Evolutionary conservation across 2,329 filamentous ascomycete species (phyloP).

Genomic region (Bipolaris cookei): DNA sequence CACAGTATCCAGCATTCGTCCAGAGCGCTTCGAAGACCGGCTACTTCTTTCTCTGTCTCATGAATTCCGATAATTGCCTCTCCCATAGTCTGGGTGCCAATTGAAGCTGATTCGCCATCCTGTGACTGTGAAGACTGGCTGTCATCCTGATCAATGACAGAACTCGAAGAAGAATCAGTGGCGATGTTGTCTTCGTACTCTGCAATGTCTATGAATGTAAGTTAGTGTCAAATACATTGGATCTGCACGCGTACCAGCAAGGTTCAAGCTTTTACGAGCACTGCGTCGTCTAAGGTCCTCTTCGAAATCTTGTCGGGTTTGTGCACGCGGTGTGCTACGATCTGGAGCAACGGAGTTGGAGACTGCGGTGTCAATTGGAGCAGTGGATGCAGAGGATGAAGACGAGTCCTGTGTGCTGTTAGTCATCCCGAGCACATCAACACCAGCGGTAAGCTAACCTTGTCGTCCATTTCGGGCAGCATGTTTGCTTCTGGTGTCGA

Average conservation of each 20-base stretch:
- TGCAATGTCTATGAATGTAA: conserved; percentile 52
- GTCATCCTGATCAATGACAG: conserved; percentile 45
- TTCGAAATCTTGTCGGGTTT: conserved; percentile 78
- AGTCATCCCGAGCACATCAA: conserved; percentile 13
- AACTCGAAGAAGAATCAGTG: conserved; percentile 39
- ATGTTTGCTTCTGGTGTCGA: conserved; percentile 49
- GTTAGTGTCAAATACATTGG: neutral
- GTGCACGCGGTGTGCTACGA: conserved; percentile 79
- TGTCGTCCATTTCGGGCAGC: conserved; percentile 45
- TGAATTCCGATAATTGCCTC: conserved; percentile 64
- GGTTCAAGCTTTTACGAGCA: conserved; percentile 70
- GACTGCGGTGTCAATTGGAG: conserved; percentile 77
- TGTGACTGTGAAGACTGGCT: conserved; percentile 42
- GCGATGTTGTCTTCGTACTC: conserved; percentile 51
- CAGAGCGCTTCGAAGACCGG: conserved; percentile 75
- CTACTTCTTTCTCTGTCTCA: conserved; percentile 67
- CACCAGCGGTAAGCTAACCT: conserved; percentile 32
- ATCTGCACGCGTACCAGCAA: conserved; percentile 68
- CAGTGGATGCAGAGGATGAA: conserved; percentile 60
- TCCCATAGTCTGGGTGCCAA: conserved; percentile 49
- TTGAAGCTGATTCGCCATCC: conserved; percentile 30
- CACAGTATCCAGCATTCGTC: conserved; percentile 93
- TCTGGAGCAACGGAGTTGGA: conserved; percentile 54
- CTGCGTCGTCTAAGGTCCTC: conserved; percentile 59
- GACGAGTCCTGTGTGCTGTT: conserved; percentile 39